Percentiles rank a stretch among this genome's conserved stretches.
These are phyloP conservation scores for Scheffersomyces spartinae DNA, from an alignment of 805 yeast species.

Conservation along the genomic window DNA sequence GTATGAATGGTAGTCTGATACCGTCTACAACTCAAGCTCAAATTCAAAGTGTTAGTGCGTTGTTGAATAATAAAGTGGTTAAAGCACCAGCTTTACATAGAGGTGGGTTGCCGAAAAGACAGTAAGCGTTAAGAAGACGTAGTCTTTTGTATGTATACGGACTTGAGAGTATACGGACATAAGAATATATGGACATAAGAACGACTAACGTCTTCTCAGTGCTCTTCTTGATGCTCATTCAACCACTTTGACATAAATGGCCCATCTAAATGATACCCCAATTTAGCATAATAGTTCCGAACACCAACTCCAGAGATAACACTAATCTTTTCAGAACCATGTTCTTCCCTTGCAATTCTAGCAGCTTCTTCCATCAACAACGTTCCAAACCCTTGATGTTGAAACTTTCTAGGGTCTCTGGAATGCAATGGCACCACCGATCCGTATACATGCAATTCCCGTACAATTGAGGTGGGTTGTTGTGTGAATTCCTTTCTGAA, in stretches of 20 bases:
- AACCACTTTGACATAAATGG: slow-evolving; percentile 82
- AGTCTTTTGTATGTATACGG: background rate
- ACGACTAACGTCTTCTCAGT: background rate
- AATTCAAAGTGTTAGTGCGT: slow-evolving; percentile 25
- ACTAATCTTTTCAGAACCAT: slow-evolving; percentile 81
- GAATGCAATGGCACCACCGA: slow-evolving; percentile 95
- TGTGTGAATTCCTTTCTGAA: slow-evolving; percentile 76
- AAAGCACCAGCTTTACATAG: slow-evolving; percentile 33
- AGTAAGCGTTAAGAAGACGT: background rate
- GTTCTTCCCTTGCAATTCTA: slow-evolving; percentile 89
- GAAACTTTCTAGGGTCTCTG: slow-evolving; percentile 94
- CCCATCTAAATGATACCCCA: slow-evolving; percentile 89
- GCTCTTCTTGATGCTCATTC: slow-evolving; percentile 3
- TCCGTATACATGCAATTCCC: slow-evolving; percentile 96
- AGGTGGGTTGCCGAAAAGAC: slow-evolving; percentile 19
- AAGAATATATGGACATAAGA: background rate
- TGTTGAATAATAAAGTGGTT: slow-evolving; percentile 29
- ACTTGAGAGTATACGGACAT: background rate
- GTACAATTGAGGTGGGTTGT: slow-evolving; percentile 87
- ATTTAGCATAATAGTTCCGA: slow-evolving; percentile 83
- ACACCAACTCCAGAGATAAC: slow-evolving; percentile 98
- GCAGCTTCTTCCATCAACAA: slow-evolving; percentile 97
- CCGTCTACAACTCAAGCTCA: slow-evolving; percentile 5
- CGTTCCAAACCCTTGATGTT: slow-evolving; percentile 98
- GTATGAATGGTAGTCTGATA: slow-evolving; percentile 4